A percentile compares a stretch with the other conserved stretches of the same genome.
Conservation (phyloP, 2,329 filamentous ascomycete genomes). For the Fusarium subglutinans region DNA sequence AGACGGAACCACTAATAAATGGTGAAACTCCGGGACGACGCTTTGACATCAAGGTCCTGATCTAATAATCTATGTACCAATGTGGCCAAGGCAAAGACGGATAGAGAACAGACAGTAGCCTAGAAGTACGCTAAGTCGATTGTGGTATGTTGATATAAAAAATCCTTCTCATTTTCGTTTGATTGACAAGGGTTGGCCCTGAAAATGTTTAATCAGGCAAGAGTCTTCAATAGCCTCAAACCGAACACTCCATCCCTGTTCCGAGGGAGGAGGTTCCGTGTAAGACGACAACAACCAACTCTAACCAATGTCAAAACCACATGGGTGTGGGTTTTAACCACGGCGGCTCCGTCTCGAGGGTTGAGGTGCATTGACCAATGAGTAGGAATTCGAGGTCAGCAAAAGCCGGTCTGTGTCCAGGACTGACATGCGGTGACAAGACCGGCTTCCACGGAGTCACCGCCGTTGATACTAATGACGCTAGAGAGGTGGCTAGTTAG, state of each 20-base stretch:
- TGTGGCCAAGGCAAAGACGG: conserved; percentile 13
- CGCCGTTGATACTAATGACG: conserved; percentile 14
- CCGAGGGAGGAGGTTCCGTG: background rate
- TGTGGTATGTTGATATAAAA: background rate
- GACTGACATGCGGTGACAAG: conserved; percentile 21
- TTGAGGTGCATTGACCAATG: conserved; percentile 1
- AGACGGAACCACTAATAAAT: conserved; percentile 36
- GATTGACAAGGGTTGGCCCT: conserved; percentile 6
- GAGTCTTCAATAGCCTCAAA: conserved; percentile 18
- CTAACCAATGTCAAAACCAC: background rate
- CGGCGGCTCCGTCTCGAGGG: background rate
- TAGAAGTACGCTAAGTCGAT: conserved; percentile 4
- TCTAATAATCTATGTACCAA: background rate
- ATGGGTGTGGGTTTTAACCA: background rate
- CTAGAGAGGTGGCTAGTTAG: conserved; percentile 7
- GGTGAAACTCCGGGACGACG: conserved; percentile 39
- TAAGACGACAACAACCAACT: background rate
- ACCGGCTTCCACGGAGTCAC: conserved; percentile 11
- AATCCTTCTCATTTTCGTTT: background rate
- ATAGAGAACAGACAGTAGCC: conserved; percentile 15
- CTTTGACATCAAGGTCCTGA: conserved; percentile 30
- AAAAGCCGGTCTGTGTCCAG: conserved; percentile 32
- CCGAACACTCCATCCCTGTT: background rate
- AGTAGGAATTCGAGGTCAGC: conserved; percentile 11
- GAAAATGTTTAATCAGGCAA: conserved; percentile 14